Conservation (phyloP, 768 basidiomycete species). For the Hydnomerulius pinastri region DNA sequence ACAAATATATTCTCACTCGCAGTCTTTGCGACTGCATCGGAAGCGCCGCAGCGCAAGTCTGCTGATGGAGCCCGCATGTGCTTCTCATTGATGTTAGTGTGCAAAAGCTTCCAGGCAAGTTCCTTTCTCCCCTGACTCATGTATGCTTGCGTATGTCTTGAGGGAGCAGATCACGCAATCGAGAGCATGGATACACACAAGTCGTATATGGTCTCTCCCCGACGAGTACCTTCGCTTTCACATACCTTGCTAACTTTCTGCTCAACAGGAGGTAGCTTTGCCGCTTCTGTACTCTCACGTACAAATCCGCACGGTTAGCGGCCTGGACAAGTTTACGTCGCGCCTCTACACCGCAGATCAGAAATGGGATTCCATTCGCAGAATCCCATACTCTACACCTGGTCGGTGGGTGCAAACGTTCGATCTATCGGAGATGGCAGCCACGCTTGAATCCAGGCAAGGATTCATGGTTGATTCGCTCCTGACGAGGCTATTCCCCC, state of each 20-base stretch:
- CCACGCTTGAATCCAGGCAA: slow-evolving; percentile 43
- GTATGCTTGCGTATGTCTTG: slow-evolving; percentile 1
- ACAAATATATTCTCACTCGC: slow-evolving; percentile 52
- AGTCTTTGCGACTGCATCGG: slow-evolving; percentile 16
- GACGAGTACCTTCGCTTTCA: neutral
- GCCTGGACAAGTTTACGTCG: slow-evolving; percentile 59
- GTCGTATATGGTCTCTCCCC: neutral
- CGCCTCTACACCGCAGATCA: slow-evolving; percentile 64
- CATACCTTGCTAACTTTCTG: slow-evolving; percentile 14
- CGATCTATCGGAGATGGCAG: slow-evolving; percentile 62
- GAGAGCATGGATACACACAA: neutral
- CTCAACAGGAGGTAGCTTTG: slow-evolving; percentile 57
- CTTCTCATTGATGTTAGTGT: slow-evolving; percentile 37
- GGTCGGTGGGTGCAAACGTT: slow-evolving; percentile 84
- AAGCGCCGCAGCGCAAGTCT: slow-evolving; percentile 7
- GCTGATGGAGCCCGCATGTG: slow-evolving; percentile 13
- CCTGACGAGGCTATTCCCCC: slow-evolving; percentile 62
- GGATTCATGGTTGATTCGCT: slow-evolving; percentile 60
- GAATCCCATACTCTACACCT: slow-evolving; percentile 84
- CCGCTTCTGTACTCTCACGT: slow-evolving; percentile 68
- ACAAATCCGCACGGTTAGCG: slow-evolving; percentile 40
- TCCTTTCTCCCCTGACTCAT: neutral
- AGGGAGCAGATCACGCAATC: slow-evolving; percentile 1
- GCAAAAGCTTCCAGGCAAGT: slow-evolving; percentile 43
- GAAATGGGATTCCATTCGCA: slow-evolving; percentile 85